phyloP scores from a whole-genome alignment of 2,329 filamentous ascomycete species.

The Curvularia verruculosa region DNA sequence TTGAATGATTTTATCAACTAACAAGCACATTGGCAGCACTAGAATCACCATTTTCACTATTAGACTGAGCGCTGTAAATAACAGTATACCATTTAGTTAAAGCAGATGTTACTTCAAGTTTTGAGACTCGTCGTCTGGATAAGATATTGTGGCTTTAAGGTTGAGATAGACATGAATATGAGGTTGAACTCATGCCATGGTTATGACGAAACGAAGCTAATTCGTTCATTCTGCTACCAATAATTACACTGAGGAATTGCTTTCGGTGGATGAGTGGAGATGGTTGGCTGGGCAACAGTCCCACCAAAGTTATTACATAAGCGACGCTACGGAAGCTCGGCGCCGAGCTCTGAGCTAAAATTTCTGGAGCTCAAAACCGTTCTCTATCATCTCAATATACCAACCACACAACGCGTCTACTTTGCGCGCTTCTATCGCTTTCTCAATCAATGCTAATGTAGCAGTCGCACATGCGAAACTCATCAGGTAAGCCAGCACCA shows the following conservation, averaged over 20 bases:
- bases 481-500: slow-evolving; percentile 23
- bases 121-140: not conserved
- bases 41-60: too few species aligned
- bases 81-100: too few species aligned
- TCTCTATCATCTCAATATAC: slow-evolving; percentile 13
- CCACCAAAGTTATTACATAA: slow-evolving; percentile 17
- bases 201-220: not conserved
- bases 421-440: slow-evolving; percentile 19
- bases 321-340: slow-evolving; percentile 28
- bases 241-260: not conserved
- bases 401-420: slow-evolving; percentile 23
- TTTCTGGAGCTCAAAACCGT: slow-evolving; percentile 31
- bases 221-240: not conserved
- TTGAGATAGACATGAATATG: not conserved
- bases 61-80: too few species aligned
- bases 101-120: not conserved
- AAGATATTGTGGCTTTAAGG: not conserved
- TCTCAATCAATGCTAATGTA: slow-evolving; percentile 22
- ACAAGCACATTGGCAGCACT: too few species aligned
- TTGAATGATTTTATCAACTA: too few species aligned
- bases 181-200: not conserved
- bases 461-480: slow-evolving; percentile 10
- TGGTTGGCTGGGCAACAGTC: not conserved
- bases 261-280: not conserved
- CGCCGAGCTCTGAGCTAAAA: slow-evolving; percentile 28